Conservation (phyloP, 1,284 basidiomycete species). For the Sporisorium scitamineum region DNA sequence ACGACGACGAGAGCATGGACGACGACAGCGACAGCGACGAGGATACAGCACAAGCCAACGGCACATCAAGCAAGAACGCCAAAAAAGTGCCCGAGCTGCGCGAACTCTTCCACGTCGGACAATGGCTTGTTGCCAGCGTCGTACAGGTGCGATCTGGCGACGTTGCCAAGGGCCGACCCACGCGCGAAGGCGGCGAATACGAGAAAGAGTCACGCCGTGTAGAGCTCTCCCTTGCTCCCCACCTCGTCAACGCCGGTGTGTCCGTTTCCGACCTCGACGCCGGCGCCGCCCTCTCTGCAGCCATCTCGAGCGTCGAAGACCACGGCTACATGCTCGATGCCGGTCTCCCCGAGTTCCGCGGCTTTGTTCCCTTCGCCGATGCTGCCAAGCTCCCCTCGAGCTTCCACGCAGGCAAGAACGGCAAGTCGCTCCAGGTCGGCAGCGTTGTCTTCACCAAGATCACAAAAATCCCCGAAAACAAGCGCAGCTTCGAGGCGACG, state of each 20-base stretch:
- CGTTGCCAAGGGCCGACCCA: constrained; percentile 77
- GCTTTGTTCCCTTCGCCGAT: constrained; percentile 65
- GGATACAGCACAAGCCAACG: constrained; percentile 37
- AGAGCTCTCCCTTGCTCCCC: constrained; percentile 88
- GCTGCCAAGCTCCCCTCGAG: constrained; percentile 49
- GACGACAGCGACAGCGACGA: constrained; percentile 69
- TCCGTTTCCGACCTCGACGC: constrained; percentile 80
- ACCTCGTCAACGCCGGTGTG: constrained; percentile 85
- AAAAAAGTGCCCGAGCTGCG: constrained; percentile 61
- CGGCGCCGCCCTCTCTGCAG: constrained; percentile 57
- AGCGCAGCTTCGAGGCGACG: constrained; percentile 66
- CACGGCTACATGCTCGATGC: constrained; percentile 92
- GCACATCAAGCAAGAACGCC: constrained; percentile 13
- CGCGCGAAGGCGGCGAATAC: constrained; percentile 62
- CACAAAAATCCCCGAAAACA: constrained; percentile 66
- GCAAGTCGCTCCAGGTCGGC: constrained; percentile 65
- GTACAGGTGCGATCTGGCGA: constrained; percentile 74
- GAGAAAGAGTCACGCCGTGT: constrained; percentile 71
- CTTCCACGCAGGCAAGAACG: constrained; percentile 45
- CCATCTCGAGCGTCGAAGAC: constrained; percentile 83
- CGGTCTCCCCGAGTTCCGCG: constrained; percentile 72
- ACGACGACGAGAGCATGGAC: constrained; percentile 63
- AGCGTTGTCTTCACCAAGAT: constrained; percentile 67
- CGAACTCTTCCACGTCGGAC: constrained; percentile 84
- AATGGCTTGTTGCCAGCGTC: constrained; percentile 86